A percentile compares a stretch with the other conserved stretches of the same genome.
These are phyloP conservation scores for Taphrina confusa DNA, from an alignment of 1,139 yeast species.

Conservation along the genomic window DNA sequence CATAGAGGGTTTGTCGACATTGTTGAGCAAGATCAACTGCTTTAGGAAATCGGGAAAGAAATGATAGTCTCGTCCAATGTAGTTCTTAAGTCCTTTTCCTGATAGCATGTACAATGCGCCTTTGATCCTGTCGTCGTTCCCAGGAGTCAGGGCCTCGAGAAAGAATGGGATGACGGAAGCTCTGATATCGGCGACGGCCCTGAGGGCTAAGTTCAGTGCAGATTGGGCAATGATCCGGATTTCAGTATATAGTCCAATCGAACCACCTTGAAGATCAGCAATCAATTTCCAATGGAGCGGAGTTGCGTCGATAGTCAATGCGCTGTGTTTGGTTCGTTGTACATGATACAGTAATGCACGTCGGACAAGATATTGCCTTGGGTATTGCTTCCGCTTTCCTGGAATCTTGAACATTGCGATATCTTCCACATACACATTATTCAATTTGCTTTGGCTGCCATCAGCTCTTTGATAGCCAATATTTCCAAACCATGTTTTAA, in stretches of 20 bases:
- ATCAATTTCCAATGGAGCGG: conserved; percentile 65
- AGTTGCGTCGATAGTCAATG: conserved; percentile 73
- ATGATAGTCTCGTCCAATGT: conserved; percentile 60
- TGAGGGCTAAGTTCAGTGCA: conserved; percentile 69
- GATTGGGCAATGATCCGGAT: conserved; percentile 72
- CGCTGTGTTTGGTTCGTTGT: conserved; percentile 70
- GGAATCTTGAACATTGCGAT: conserved; percentile 53
- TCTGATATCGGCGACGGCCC: conserved; percentile 68
- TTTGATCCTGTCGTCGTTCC: conserved; percentile 62
- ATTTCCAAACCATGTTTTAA: conserved; percentile 81
- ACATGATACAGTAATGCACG: conserved; percentile 77
- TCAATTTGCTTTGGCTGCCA: conserved; percentile 56
- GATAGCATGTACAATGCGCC: conserved; percentile 58
- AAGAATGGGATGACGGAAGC: conserved; percentile 48
- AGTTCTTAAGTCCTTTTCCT: conserved; percentile 48
- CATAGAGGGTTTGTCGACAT: conserved; percentile 56
- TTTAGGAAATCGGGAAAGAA: conserved; percentile 54
- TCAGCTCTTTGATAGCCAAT: conserved; percentile 74
- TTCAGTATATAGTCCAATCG: conserved; percentile 71
- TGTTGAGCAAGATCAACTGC: conserved; percentile 60
- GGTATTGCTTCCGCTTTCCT: conserved; percentile 67
- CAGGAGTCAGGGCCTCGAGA: conserved; percentile 58
- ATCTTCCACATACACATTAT: conserved; percentile 53
- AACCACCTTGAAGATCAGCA: conserved; percentile 65
- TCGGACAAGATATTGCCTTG: conserved; percentile 73